Evolutionary conservation across 805 yeast species (phyloP).

Genomic region (Lipomyces anomalus): DNA sequence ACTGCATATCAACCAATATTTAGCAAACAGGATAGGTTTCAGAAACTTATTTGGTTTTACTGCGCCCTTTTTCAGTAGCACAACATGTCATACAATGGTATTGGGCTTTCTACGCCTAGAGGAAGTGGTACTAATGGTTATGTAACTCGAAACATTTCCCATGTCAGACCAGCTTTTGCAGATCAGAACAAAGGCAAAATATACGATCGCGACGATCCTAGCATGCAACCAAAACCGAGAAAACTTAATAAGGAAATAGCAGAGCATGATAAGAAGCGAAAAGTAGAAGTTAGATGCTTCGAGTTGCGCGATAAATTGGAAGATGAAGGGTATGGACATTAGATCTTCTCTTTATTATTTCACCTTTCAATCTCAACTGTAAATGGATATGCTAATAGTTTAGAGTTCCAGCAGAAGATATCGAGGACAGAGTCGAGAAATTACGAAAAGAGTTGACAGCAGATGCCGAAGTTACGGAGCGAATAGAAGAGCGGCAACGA

Average conservation of each 20-base stretch:
- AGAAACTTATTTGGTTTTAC: too few relatives aligned
- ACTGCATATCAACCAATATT: too few relatives aligned
- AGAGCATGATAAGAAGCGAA: slow-evolving; percentile 21
- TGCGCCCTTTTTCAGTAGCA: too few relatives aligned
- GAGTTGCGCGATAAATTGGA: slow-evolving; percentile 26
- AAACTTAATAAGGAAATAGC: slow-evolving; percentile 10
- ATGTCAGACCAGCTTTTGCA: slow-evolving; percentile 9
- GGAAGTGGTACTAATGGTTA: slow-evolving; percentile 33
- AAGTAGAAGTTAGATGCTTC: slow-evolving; percentile 26
- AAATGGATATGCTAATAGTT: not conserved
- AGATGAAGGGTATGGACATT: slow-evolving; percentile 20
- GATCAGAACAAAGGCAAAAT: slow-evolving; percentile 1
- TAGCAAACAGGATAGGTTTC: too few relatives aligned
- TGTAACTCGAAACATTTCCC: slow-evolving; percentile 25
- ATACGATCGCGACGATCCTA: not conserved
- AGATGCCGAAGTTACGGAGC: not conserved
- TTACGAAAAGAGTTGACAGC: slow-evolving; percentile 12
- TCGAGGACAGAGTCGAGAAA: slow-evolving; percentile 19
- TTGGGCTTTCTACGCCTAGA: slow-evolving; percentile 31
- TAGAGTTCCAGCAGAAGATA: slow-evolving; percentile 23
- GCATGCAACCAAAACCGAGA: not conserved
- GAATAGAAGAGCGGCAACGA: not conserved
- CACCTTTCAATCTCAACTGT: not conserved
- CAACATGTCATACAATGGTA: slow-evolving; percentile 28
- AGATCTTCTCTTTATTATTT: not conserved